Percentiles rank a stretch among this genome's conserved stretches.
phyloP scores from a whole-genome alignment of 169 alveolate species.

The Plasmodium coatneyi region DNA sequence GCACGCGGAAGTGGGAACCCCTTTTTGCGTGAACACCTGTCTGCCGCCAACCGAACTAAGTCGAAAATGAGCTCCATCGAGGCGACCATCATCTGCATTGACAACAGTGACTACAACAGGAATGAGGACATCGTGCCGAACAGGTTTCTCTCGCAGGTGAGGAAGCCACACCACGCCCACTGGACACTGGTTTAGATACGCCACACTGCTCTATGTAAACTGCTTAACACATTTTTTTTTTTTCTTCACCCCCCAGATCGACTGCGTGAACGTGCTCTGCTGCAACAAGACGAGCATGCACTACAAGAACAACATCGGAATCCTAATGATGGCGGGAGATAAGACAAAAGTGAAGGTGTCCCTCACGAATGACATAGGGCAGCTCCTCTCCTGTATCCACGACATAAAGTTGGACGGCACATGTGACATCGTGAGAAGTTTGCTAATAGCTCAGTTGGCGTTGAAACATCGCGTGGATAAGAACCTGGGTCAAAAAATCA shows the following conservation, averaged over 20 bases:
- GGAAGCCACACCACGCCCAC: not conserved
- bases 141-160: constrained; percentile 87
- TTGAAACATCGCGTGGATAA: constrained; percentile 97
- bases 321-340: constrained; percentile 95
- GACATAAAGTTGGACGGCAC: constrained; percentile 90
- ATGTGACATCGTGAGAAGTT: constrained; percentile 91
- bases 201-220: too few species aligned
- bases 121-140: constrained; percentile 96
- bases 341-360: constrained; percentile 93
- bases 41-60: not conserved
- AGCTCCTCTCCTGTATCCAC: constrained; percentile 87
- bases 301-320: constrained; percentile 95
- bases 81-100: constrained; percentile 96
- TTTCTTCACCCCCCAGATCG: constrained; percentile 75
- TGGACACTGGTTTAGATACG: too few species aligned
- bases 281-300: constrained; percentile 90
- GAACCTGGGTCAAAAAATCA: constrained; percentile 94
- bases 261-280: constrained; percentile 88
- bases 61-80: constrained; percentile 93
- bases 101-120: constrained; percentile 97
- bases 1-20: not conserved
- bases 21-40: not conserved
- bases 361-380: constrained; percentile 94
- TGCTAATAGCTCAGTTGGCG: constrained; percentile 95
- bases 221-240: not conserved